Base-by-base conservation (phyloP, 305 asterid genomes). In the Solanum hybrid region DNA sequence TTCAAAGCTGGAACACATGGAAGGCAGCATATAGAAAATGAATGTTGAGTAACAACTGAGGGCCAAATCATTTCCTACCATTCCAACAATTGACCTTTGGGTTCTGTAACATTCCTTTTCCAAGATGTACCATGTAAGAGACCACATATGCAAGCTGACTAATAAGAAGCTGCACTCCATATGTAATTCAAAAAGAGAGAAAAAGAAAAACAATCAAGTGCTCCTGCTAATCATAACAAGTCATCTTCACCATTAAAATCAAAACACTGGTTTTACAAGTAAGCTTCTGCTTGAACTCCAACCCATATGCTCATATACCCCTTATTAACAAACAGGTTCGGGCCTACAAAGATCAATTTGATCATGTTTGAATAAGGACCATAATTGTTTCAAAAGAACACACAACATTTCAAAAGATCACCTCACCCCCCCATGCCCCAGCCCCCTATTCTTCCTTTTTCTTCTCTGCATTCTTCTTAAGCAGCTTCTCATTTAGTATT, bases 291-390 rank as follows among this genome's bases (percentile, higher is more conserved):
- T 84, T 32, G 7, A 56, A 31, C 76, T 31, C 87, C 73, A 85
- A 29, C 87, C 73, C 87, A 85, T 84, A 51, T 32, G 64, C 42
- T 84, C 87, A 29, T 56, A 20, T 85, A 85, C 76, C 73, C 75
- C 76, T 56, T 56, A 51, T 85, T 85, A 56, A 85, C 87, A 85
- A 85, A 85, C 31, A 85, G 8, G 87, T 85, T 85, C 76, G n/a
- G 22, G 76, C 76, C 90, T 34, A 60, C 76, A 78, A 82, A 88
- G 90, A 88, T 78, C 87, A 88, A 88, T 42, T 32, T 29, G 86
- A 88, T 88, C 89, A 88, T 60, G 64, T 88, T 42, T 22, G 26
- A 71, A 29, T 17, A 82, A 29, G 87, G 73, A 84, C 29, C 87
- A 31, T 32, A 51, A 51, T 34, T 85, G 42, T 84, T 51, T 46